Conservation (phyloP, 2,329 filamentous ascomycete species). For the Didymellaceae sp. region DNA sequence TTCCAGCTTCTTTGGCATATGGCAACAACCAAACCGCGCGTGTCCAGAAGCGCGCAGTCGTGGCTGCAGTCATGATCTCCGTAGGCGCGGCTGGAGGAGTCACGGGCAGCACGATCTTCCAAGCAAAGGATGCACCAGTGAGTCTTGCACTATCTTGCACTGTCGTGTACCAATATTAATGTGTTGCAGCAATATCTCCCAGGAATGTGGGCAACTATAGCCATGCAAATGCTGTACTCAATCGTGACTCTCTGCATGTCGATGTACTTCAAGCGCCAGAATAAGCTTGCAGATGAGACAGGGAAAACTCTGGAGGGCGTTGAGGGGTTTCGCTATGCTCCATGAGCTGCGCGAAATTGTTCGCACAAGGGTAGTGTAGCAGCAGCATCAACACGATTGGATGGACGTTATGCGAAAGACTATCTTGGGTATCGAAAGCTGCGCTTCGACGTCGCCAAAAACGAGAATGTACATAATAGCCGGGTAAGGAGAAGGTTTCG, state of each 20-base stretch:
- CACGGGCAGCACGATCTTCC: conserved; percentile 36
- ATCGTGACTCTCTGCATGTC: conserved; percentile 34
- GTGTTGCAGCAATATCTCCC: conserved; percentile 29
- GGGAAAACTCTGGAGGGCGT: conserved; percentile 35
- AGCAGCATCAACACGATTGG: too few relatives aligned
- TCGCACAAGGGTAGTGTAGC: neutral
- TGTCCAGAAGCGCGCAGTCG: conserved; percentile 39
- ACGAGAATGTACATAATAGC: too few relatives aligned
- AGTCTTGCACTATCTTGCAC: neutral
- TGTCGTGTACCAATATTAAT: neutral
- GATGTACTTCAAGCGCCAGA: conserved; percentile 31
- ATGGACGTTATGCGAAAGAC: too few relatives aligned
- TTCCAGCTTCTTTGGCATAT: conserved; percentile 31
- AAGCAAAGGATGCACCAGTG: conserved; percentile 34
- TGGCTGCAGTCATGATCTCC: conserved; percentile 40
- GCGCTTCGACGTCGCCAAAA: too few relatives aligned
- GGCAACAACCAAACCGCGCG: conserved; percentile 42
- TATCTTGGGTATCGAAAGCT: too few relatives aligned
- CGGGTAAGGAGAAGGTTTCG: neutral
- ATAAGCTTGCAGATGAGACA: conserved; percentile 31
- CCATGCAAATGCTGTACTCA: conserved; percentile 34
- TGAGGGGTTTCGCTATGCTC: conserved; percentile 36
- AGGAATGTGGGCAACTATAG: conserved; percentile 39
- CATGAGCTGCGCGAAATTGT: conserved; percentile 3
- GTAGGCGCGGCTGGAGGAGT: conserved; percentile 35